Evolutionary conservation across 306 rosid species (phyloP).

Genomic region (Purshia tridentata): DNA sequence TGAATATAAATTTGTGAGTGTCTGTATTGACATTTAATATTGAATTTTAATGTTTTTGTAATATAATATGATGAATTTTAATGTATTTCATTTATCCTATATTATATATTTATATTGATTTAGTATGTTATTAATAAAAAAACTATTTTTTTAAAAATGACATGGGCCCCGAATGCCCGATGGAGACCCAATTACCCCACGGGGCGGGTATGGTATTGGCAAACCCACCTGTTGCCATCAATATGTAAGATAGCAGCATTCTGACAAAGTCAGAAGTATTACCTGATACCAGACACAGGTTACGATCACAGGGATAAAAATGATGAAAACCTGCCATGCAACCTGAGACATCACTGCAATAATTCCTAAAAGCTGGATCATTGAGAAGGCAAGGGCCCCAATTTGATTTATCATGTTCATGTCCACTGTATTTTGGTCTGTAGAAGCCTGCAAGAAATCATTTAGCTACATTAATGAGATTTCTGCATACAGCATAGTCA

Average conservation of each 20-base stretch:
- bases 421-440: slow-evolving; percentile 75
- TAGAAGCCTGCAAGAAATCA: slow-evolving; percentile 58
- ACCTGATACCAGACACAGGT: slow-evolving; percentile 76
- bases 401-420: slow-evolving; percentile 42
- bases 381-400: slow-evolving; percentile 43
- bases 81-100: too few species aligned
- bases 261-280: slow-evolving; percentile 17
- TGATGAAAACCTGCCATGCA: slow-evolving; percentile 77
- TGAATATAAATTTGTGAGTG: slow-evolving; percentile 16
- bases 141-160: too few species aligned
- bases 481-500: background rate
- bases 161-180: too few species aligned
- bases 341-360: slow-evolving; percentile 82
- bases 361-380: slow-evolving; percentile 67
- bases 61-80: too few species aligned
- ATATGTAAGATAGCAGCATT: slow-evolving; percentile 8
- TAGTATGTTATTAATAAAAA: too few species aligned
- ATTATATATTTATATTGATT: too few species aligned
- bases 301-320: slow-evolving; percentile 65
- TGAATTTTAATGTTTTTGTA: too few species aligned
- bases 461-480: background rate
- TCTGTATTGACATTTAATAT: background rate
- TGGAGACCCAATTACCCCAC: too few species aligned
- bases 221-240: too few species aligned
- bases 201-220: too few species aligned